These are phyloP conservation scores for Phytophthora macrochlamydospora DNA, from an alignment of 352 stramenopile species.

Conservation along the genomic window DNA sequence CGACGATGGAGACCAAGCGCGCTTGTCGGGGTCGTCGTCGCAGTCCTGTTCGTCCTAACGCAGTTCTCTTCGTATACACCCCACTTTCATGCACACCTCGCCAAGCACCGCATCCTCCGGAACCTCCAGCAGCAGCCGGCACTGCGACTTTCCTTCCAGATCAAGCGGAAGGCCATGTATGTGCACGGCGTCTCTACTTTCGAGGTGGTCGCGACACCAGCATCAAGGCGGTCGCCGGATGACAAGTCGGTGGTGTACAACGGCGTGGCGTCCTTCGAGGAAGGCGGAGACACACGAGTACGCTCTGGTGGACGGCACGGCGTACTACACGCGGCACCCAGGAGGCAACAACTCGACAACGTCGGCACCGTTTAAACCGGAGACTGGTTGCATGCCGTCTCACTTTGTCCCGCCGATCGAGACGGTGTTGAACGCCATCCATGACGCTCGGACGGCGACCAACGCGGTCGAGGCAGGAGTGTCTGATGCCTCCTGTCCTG, in stretches of 20 bases:
- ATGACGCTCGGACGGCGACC: constrained; percentile 17
- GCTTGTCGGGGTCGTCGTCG: constrained; percentile 4
- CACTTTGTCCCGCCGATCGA: constrained; percentile 35
- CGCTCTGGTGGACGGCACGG: constrained; percentile 37
- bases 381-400: constrained; percentile 36
- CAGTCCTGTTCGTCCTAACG: constrained; percentile 21
- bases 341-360: too few relatives aligned
- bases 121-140: constrained; percentile 40
- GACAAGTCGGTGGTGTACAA: constrained; percentile 40
- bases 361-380: too few relatives aligned
- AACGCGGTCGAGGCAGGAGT: background rate
- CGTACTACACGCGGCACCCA: constrained; percentile 41
- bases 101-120: constrained; percentile 51
- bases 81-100: constrained; percentile 44
- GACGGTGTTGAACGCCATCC: constrained; percentile 34
- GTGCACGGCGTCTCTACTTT: constrained; percentile 40
- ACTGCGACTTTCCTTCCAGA: constrained; percentile 39
- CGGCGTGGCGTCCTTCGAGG: constrained; percentile 33
- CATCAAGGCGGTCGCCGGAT: constrained; percentile 11
- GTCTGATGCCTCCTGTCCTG: constrained; percentile 16
- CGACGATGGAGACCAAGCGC: constrained; percentile 17
- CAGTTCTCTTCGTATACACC: constrained; percentile 30
- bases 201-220: constrained; percentile 40
- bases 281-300: constrained; percentile 38
- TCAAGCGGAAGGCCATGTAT: constrained; percentile 51